phyloP scores from a whole-genome alignment of 306 rosid species.

The Leucaena leucocephala region DNA sequence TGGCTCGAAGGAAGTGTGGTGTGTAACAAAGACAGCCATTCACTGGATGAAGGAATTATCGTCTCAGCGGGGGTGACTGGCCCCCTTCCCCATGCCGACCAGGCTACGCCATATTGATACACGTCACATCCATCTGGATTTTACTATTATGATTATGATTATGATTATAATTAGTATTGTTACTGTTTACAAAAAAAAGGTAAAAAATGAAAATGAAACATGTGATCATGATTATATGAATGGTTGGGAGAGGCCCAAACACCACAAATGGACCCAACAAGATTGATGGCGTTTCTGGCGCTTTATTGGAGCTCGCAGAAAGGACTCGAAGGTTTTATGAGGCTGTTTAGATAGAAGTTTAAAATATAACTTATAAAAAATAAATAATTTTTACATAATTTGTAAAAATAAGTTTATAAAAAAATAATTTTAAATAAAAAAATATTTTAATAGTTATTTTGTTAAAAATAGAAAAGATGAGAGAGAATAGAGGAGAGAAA shows the following conservation, averaged over 20 bases:
- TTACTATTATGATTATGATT: neutral
- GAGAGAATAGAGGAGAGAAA: too few relatives aligned
- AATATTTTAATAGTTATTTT: too few relatives aligned
- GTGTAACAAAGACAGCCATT: constrained; percentile 76
- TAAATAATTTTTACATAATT: too few relatives aligned
- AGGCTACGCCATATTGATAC: constrained; percentile 26
- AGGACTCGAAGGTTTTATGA: too few relatives aligned
- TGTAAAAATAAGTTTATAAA: too few relatives aligned
- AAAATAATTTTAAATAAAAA: too few relatives aligned
- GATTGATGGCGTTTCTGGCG: neutral
- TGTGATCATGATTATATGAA: neutral
- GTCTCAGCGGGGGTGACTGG: constrained; percentile 28
- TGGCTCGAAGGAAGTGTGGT: constrained; percentile 51
- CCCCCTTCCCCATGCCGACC: constrained; percentile 23
- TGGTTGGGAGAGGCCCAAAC: neutral
- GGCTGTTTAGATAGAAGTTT: too few relatives aligned
- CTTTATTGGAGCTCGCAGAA: neutral
- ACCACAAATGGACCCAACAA: neutral
- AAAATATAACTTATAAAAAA: too few relatives aligned
- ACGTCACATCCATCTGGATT: constrained; percentile 21
- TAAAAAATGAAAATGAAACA: too few relatives aligned
- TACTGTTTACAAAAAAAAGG: neutral
- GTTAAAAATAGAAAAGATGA: too few relatives aligned
- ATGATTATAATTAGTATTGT: neutral
- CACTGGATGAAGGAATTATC: constrained; percentile 47